phyloP scores from a whole-genome alignment of 2,329 filamentous ascomycete species.

The Claviceps arundinis region DNA sequence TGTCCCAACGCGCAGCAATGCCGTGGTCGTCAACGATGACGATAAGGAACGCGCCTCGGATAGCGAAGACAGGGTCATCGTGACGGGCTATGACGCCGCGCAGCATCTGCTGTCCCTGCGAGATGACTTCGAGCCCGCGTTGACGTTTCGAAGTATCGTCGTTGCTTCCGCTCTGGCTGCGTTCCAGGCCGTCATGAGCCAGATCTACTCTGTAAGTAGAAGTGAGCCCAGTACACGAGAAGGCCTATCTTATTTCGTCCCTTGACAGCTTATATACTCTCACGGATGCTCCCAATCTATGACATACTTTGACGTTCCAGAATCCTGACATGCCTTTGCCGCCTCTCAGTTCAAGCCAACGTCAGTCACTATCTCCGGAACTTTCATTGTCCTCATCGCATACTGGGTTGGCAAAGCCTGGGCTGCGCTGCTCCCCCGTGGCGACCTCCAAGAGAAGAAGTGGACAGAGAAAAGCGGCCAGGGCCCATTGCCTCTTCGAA shows the following conservation, averaged over 20 bases:
- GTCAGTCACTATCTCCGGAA: slow-evolving; percentile 31
- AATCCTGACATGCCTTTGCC: neutral
- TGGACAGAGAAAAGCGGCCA: slow-evolving; percentile 30
- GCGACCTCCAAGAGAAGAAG: slow-evolving; percentile 32
- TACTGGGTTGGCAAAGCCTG: slow-evolving; percentile 37
- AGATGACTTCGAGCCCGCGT: slow-evolving; percentile 36
- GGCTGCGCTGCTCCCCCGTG: slow-evolving; percentile 24
- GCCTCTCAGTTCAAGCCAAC: slow-evolving; percentile 38
- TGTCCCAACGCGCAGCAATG: neutral
- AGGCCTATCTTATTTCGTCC: no score
- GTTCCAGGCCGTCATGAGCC: slow-evolving; percentile 41
- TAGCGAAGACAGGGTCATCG: slow-evolving; percentile 31
- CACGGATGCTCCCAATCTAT: no score
- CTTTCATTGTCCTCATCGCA: slow-evolving; percentile 43
- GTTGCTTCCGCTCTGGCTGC: slow-evolving; percentile 34
- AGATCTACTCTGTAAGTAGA: slow-evolving; percentile 35
- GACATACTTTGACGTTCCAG: neutral
- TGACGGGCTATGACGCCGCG: slow-evolving; percentile 38
- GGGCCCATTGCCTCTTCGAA: slow-evolving; percentile 27
- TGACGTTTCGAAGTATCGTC: slow-evolving; percentile 41
- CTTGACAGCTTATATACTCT: no score
- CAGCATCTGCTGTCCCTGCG: slow-evolving; percentile 34
- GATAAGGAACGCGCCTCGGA: slow-evolving; percentile 18
- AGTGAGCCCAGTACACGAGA: no score
- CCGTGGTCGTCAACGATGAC: slow-evolving; percentile 5